Evolutionary conservation across 805 yeast species (phyloP).

Genomic region (Grigorovia transvaalensis): DNA sequence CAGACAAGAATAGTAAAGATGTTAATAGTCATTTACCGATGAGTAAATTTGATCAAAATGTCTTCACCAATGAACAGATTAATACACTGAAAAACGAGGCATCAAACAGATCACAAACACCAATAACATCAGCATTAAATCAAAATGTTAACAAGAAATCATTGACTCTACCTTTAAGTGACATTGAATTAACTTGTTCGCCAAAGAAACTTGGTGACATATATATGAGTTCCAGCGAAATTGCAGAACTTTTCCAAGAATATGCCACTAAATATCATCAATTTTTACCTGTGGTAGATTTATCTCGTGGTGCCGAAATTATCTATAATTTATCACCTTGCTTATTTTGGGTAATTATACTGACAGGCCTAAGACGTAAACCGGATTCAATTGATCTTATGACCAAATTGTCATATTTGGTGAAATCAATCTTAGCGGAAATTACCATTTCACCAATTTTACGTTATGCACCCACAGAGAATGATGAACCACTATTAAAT

Average conservation of each 20-base stretch:
- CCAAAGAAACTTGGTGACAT: conserved; percentile 68
- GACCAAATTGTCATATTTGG: conserved; percentile 25
- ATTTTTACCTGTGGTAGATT: conserved; percentile 78
- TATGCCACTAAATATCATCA: conserved; percentile 74
- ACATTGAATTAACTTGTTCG: conserved; percentile 33
- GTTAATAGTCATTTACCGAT: not conserved
- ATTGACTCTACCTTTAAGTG: conserved; percentile 16
- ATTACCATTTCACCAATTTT: conserved; percentile 86
- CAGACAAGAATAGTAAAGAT: not conserved
- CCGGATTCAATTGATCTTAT: conserved; percentile 3
- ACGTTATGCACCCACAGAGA: conserved; percentile 66
- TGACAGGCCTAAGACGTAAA: conserved; percentile 63
- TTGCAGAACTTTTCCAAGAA: conserved; percentile 52
- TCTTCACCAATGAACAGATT: conserved; percentile 2
- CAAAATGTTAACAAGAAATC: conserved; percentile 22
- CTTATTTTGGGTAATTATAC: conserved; percentile 89
- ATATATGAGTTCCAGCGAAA: conserved; percentile 47
- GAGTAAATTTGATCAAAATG: not conserved
- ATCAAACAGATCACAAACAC: not conserved
- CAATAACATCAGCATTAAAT: not conserved
- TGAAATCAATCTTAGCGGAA: conserved; percentile 73
- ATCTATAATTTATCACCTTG: conserved; percentile 76
- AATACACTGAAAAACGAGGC: conserved; percentile 2
- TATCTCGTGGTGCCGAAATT: conserved; percentile 69
- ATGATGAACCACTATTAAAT: conserved; percentile 72